A percentile compares a stretch with the other conserved stretches of the same genome.
These are phyloP conservation scores for Elaeis oleifera DNA, from an alignment of 202 grass and related monocot species.

Conservation along the genomic window DNA sequence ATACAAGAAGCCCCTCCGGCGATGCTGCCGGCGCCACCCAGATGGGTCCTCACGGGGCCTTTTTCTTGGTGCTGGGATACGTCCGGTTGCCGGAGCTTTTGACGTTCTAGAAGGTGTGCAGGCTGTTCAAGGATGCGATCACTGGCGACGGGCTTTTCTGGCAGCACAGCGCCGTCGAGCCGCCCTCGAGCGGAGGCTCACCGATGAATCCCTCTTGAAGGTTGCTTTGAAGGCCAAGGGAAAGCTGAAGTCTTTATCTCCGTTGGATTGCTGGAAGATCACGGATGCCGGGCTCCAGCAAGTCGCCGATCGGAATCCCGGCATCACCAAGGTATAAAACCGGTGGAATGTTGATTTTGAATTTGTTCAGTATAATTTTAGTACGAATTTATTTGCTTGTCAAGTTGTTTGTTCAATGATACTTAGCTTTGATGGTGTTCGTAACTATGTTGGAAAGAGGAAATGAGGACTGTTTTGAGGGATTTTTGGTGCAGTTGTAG, in stretches of 20 bases:
- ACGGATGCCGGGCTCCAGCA: slow-evolving; percentile 56
- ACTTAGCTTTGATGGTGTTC: too few relatives aligned
- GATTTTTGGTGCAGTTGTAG: too few relatives aligned
- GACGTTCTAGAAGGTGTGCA: slow-evolving; percentile 43
- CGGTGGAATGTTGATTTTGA: too few relatives aligned
- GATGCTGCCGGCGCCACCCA: background rate
- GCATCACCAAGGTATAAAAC: slow-evolving; percentile 49
- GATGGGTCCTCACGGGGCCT: slow-evolving; percentile 32
- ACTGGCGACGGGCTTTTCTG: slow-evolving; percentile 50
- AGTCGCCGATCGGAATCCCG: slow-evolving; percentile 45
- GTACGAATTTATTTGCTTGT: too few relatives aligned
- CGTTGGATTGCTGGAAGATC: slow-evolving; percentile 44
- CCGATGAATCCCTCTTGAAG: slow-evolving; percentile 39
- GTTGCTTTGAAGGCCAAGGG: slow-evolving; percentile 33
- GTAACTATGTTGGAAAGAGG: too few relatives aligned
- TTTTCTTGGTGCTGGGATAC: slow-evolving; percentile 55
- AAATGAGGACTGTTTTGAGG: too few relatives aligned
- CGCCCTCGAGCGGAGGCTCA: slow-evolving; percentile 43
- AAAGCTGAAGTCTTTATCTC: slow-evolving; percentile 46
- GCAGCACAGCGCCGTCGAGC: slow-evolving; percentile 43
- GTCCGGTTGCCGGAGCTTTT: slow-evolving; percentile 50
- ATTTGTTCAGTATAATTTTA: too few relatives aligned
- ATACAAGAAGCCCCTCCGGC: too few relatives aligned
- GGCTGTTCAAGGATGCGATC: slow-evolving; percentile 44
- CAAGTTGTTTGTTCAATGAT: too few relatives aligned